Evolutionary conservation across 1,284 basidiomycete genomes (phyloP).

Genomic region (Cryptococcus jaspeensis): DNA sequence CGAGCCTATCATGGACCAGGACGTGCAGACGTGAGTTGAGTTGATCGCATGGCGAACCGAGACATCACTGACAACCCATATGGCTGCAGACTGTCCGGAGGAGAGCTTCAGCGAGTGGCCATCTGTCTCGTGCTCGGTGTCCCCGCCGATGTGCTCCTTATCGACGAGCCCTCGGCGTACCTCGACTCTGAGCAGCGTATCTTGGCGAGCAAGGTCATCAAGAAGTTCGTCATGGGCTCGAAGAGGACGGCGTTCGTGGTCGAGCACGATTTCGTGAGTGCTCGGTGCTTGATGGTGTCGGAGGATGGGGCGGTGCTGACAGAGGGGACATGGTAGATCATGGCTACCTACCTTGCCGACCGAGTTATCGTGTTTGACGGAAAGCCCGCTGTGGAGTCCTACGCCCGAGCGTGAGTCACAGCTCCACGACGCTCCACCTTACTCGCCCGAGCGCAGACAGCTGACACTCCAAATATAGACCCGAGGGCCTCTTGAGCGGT

Average conservation of each 20-base stretch:
- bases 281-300: not conserved
- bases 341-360: conserved; percentile 91
- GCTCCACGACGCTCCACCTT: not conserved
- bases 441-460: not conserved
- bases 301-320: not conserved
- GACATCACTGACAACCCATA: not conserved
- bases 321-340: conserved; percentile 29
- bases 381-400: conserved; percentile 74
- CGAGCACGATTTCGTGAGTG: conserved; percentile 81
- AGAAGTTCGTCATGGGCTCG: conserved; percentile 88
- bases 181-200: conserved; percentile 98
- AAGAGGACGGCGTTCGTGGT: conserved; percentile 97
- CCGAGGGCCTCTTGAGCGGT: conserved; percentile 50
- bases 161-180: conserved; percentile 66
- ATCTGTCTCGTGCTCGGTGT: conserved; percentile 82
- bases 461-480: conserved; percentile 23
- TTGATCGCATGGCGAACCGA: not conserved
- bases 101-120: conserved; percentile 93
- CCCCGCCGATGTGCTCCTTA: conserved; percentile 69
- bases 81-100: conserved; percentile 68
- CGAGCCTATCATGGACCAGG: conserved; percentile 90
- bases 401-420: conserved; percentile 71
- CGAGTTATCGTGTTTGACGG: conserved; percentile 95
- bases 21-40: conserved; percentile 70
- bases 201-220: conserved; percentile 93